Evolutionary conservation across 441 rosid species (phyloP).

Genomic region (Codiaeum variegatum): DNA sequence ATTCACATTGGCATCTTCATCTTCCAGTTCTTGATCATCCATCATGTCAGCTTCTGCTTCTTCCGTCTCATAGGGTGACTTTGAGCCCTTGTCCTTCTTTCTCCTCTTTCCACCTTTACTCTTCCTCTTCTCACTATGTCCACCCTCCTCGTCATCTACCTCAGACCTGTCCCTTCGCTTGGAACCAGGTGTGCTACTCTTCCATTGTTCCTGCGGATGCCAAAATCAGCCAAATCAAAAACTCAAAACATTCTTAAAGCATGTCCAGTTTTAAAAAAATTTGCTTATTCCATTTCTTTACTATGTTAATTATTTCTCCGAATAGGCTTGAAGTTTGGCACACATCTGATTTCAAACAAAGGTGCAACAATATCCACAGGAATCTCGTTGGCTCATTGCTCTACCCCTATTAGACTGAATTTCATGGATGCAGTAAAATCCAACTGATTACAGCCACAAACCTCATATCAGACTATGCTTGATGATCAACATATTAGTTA

Average conservation of each 20-base stretch:
- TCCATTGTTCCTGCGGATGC: conserved; percentile 90
- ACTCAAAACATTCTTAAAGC: conserved; percentile 2
- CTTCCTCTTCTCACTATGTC: conserved; percentile 80
- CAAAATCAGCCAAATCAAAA: conserved; percentile 17
- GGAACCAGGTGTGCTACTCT: conserved; percentile 63
- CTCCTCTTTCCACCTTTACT: conserved; percentile 93
- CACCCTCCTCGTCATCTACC: conserved; percentile 79
- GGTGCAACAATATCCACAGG: neutral
- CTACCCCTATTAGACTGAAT: neutral
- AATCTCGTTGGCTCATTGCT: neutral
- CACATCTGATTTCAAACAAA: neutral
- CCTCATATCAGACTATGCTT: neutral
- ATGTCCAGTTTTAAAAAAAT: neutral
- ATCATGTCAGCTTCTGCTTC: conserved; percentile 64
- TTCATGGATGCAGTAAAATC: neutral
- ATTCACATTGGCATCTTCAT: conserved; percentile 59
- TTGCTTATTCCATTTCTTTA: neutral
- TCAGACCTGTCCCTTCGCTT: conserved; percentile 84
- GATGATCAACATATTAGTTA: neutral
- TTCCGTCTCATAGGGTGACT: conserved; percentile 66
- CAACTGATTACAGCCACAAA: neutral
- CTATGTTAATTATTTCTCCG: neutral
- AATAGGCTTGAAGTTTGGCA: neutral
- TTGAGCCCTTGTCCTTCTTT: conserved; percentile 85
- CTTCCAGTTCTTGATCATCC: conserved; percentile 70